These are phyloP conservation scores for Elaeis oleifera DNA, from an alignment of 202 grass and related monocot genomes.

Conservation along the genomic window DNA sequence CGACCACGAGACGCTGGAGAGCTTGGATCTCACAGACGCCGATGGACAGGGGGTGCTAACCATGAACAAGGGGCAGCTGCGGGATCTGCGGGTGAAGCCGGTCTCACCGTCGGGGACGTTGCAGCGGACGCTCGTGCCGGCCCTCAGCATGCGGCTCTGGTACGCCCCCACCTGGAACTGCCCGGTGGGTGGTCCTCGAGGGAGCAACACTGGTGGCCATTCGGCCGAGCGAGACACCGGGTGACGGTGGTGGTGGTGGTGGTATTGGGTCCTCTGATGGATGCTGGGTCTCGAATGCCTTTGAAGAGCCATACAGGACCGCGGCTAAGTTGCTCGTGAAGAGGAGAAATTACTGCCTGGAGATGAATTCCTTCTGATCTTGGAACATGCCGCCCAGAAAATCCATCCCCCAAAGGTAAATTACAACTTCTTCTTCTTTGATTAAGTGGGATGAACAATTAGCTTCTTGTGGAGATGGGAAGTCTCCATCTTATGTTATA, in stretches of 20 bases:
- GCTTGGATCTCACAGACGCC: slow-evolving; percentile 15
- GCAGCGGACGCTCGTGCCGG: slow-evolving; percentile 13
- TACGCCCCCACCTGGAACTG: slow-evolving; percentile 15
- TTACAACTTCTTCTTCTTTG: neutral
- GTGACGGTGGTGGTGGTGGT: no score
- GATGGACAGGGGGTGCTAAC: slow-evolving; percentile 23
- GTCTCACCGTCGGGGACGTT: neutral
- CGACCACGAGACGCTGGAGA: slow-evolving; percentile 9
- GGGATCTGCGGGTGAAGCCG: slow-evolving; percentile 17
- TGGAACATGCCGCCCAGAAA: neutral
- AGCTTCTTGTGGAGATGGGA: no score
- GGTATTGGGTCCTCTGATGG: neutral
- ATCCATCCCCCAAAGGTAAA: neutral
- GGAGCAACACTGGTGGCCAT: slow-evolving; percentile 25
- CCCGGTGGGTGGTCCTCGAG: slow-evolving; percentile 13
- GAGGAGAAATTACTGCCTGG: neutral
- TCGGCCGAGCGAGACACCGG: neutral
- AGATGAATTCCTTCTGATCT: slow-evolving; percentile 6
- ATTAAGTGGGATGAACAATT: no score
- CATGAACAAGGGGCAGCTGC: slow-evolving; percentile 11
- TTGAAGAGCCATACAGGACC: slow-evolving; percentile 2
- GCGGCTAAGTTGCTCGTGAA: neutral
- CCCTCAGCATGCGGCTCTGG: slow-evolving; percentile 20
- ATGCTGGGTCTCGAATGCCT: neutral
- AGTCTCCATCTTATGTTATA: no score